Conservation (phyloP, 257 asterid species). For the Knoxia roxburghii region DNA sequence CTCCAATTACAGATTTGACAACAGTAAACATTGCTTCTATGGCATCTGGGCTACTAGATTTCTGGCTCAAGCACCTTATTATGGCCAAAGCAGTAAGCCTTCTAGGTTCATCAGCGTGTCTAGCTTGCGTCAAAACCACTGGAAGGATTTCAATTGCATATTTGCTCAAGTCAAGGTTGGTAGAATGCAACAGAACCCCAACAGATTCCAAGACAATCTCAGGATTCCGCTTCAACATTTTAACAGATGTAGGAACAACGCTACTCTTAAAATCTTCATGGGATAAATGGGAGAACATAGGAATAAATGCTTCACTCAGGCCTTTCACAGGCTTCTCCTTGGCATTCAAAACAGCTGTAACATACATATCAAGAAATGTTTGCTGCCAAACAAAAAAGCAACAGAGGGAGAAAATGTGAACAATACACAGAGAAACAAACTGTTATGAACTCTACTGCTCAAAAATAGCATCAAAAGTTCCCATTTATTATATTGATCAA, state of each 20-base stretch:
- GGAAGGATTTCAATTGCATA: conserved; percentile 76
- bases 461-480: background rate
- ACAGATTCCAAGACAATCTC: conserved; percentile 92
- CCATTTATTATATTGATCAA: background rate
- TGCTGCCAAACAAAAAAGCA: conserved; percentile 47
- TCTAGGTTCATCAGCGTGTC: conserved; percentile 91
- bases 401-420: conserved; percentile 22
- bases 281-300: conserved; percentile 56
- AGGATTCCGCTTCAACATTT: conserved; percentile 97
- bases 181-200: conserved; percentile 62
- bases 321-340: conserved; percentile 71
- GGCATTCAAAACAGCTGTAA: conserved; percentile 72
- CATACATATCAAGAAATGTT: conserved; percentile 71
- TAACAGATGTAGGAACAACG: conserved; percentile 68
- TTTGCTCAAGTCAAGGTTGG: conserved; percentile 77
- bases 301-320: conserved; percentile 78
- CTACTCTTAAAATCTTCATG: conserved; percentile 80
- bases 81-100: conserved; percentile 69
- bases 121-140: conserved; percentile 71
- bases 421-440: conserved; percentile 7
- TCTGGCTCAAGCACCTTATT: conserved; percentile 74
- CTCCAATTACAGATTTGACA: conserved; percentile 74
- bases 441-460: conserved; percentile 1
- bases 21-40: conserved; percentile 75
- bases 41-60: conserved; percentile 95